Conservation (phyloP, 805 yeast species). For the Pichia eremophila region DNA sequence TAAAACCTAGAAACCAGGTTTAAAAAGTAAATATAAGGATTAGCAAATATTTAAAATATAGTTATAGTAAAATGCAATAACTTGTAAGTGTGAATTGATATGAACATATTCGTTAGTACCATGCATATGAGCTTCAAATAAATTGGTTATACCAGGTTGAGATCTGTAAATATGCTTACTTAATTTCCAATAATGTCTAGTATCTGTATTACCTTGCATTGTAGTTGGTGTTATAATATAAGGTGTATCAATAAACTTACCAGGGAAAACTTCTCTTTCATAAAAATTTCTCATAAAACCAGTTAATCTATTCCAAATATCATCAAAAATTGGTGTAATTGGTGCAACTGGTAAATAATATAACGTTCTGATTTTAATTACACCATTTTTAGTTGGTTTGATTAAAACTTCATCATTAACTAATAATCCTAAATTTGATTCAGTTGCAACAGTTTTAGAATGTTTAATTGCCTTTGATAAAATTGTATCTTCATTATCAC, state of each 20-base stretch:
- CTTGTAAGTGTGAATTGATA: slow-evolving; percentile 48
- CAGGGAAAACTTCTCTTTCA: slow-evolving; percentile 38
- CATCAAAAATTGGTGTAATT: slow-evolving; percentile 32
- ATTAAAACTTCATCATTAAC: slow-evolving; percentile 24
- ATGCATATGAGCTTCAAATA: slow-evolving; percentile 35
- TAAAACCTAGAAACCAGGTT: no score
- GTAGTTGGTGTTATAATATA: slow-evolving; percentile 46
- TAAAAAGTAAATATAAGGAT: no score
- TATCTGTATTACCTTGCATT: slow-evolving; percentile 66
- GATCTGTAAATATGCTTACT: slow-evolving; percentile 54
- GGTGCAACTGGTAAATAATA: slow-evolving; percentile 34
- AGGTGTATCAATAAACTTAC: slow-evolving; percentile 8
- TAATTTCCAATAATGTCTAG: slow-evolving; percentile 54
- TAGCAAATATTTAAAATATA: slow-evolving; percentile 6
- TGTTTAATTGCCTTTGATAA: slow-evolving; percentile 36
- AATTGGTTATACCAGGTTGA: slow-evolving; percentile 36
- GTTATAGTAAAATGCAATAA: slow-evolving; percentile 30
- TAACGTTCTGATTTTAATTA: slow-evolving; percentile 13
- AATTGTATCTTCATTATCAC: slow-evolving; percentile 25
- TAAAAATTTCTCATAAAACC: slow-evolving; percentile 55
- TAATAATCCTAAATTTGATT: slow-evolving; percentile 31
- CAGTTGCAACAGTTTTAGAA: slow-evolving; percentile 25
- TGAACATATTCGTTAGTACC: slow-evolving; percentile 54
- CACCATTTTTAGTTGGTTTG: slow-evolving; percentile 17
- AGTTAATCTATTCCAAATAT: slow-evolving; percentile 45